Evolutionary conservation across 352 stramenopile genomes (phyloP).

Genomic region (Phytophthora quininea): DNA sequence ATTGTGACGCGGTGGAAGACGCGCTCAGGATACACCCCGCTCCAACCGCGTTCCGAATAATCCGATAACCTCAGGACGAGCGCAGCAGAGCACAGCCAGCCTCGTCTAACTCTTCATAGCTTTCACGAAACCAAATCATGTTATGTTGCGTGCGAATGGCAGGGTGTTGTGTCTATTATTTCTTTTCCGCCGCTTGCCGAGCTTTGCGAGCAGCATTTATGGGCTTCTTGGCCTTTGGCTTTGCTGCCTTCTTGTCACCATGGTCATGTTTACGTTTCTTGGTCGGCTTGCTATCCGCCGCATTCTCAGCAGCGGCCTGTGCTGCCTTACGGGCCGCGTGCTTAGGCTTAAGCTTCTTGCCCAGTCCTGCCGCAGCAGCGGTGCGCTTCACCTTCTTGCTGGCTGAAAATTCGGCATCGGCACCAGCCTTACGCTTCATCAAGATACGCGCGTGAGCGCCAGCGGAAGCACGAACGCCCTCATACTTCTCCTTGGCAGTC

Average conservation of each 20-base stretch:
- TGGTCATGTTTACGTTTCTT: slow-evolving; percentile 37
- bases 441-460: slow-evolving; percentile 67
- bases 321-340: slow-evolving; percentile 56
- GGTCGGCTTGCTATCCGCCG: slow-evolving; percentile 23
- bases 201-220: slow-evolving; percentile 78
- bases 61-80: background rate
- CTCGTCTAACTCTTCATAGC: background rate
- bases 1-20: slow-evolving; percentile 53
- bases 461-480: slow-evolving; percentile 55
- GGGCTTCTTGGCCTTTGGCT: slow-evolving; percentile 64
- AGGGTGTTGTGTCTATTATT: background rate
- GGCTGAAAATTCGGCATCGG: slow-evolving; percentile 13
- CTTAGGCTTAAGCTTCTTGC: slow-evolving; percentile 69
- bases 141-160: background rate
- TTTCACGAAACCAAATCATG: background rate
- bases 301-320: slow-evolving; percentile 32
- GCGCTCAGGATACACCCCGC: slow-evolving; percentile 56
- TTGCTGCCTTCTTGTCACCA: slow-evolving; percentile 27
- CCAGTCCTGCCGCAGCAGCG: slow-evolving; percentile 18
- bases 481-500: slow-evolving; percentile 53
- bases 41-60: slow-evolving; percentile 29
- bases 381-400: slow-evolving; percentile 45
- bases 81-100: no score
- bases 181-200: slow-evolving; percentile 48
- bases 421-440: slow-evolving; percentile 61